phyloP scores from a whole-genome alignment of 306 rosid genomes.

The Canavalia gladiata region DNA sequence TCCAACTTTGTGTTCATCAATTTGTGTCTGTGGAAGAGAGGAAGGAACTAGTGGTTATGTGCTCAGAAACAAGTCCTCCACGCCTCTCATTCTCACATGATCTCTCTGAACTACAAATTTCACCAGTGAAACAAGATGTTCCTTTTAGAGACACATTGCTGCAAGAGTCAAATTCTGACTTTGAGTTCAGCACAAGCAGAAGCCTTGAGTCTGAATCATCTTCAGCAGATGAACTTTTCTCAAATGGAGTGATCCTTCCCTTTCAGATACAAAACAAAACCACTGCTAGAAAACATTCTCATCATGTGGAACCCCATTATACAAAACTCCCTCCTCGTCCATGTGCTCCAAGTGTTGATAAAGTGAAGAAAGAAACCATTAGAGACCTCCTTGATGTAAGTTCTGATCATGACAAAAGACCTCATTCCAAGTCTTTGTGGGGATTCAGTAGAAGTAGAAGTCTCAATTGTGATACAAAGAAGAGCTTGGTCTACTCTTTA shows the following conservation, averaged over 20 bases:
- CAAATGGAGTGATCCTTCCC: slow-evolving; percentile 82
- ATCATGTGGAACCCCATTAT: slow-evolving; percentile 34
- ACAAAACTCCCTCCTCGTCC: slow-evolving; percentile 65
- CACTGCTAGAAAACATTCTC: slow-evolving; percentile 40
- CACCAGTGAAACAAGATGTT: slow-evolving; percentile 42
- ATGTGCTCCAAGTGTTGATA: slow-evolving; percentile 38
- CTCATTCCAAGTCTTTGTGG: slow-evolving; percentile 81
- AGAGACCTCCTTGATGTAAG: slow-evolving; percentile 46
- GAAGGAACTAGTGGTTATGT: slow-evolving; percentile 51
- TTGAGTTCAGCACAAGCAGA: slow-evolving; percentile 71
- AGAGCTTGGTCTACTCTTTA: slow-evolving; percentile 54
- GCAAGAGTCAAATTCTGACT: slow-evolving; percentile 72
- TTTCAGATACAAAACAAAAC: slow-evolving; percentile 54
- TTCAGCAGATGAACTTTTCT: slow-evolving; percentile 92
- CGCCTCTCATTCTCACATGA: slow-evolving; percentile 81
- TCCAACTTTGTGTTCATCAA: neutral
- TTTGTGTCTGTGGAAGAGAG: neutral
- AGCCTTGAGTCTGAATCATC: slow-evolving; percentile 58
- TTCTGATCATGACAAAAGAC: slow-evolving; percentile 53
- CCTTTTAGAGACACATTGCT: slow-evolving; percentile 58
- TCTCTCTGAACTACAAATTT: slow-evolving; percentile 46
- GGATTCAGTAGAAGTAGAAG: slow-evolving; percentile 89
- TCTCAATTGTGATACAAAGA: slow-evolving; percentile 73
- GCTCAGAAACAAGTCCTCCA: slow-evolving; percentile 77
- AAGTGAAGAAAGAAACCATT: slow-evolving; percentile 60